These are phyloP conservation scores for Exserohilum rostratum DNA, from an alignment of 2,329 filamentous ascomycete species.

Conservation along the genomic window DNA sequence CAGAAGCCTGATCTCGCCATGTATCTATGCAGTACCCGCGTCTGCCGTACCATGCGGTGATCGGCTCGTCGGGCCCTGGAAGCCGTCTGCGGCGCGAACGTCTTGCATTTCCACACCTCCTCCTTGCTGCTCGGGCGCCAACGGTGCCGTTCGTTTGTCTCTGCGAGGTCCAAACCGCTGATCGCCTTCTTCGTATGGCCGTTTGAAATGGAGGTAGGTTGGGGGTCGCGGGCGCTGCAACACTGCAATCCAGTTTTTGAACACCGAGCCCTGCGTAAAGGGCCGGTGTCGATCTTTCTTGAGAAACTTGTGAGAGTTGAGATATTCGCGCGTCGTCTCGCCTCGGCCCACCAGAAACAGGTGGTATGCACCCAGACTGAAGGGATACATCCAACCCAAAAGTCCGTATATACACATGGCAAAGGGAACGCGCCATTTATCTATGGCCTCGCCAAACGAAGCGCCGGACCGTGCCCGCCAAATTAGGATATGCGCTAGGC, in stretches of 20 bases:
- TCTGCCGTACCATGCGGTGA: slow-evolving; percentile 21
- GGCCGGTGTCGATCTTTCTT: slow-evolving; percentile 91
- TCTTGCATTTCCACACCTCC: slow-evolving; percentile 74
- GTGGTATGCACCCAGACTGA: slow-evolving; percentile 85
- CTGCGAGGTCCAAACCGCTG: slow-evolving; percentile 74
- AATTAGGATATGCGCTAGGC: slow-evolving; percentile 78
- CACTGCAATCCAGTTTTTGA: slow-evolving; percentile 82
- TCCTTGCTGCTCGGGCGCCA: slow-evolving; percentile 59
- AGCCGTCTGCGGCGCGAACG: slow-evolving; percentile 35
- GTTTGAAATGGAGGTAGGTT: slow-evolving; percentile 88
- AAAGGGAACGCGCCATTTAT: slow-evolving; percentile 78
- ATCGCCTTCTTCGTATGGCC: slow-evolving; percentile 76
- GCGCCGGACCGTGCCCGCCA: slow-evolving; percentile 69
- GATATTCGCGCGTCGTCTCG: slow-evolving; percentile 94
- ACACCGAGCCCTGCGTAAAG: slow-evolving; percentile 77
- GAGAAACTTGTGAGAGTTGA: slow-evolving; percentile 93
- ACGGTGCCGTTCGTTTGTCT: slow-evolving; percentile 57
- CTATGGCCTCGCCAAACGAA: slow-evolving; percentile 71
- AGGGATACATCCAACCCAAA: slow-evolving; percentile 77
- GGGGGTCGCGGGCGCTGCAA: slow-evolving; percentile 83
- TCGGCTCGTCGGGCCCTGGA: slow-evolving; percentile 43
- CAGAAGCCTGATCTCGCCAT: not conserved
- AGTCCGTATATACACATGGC: slow-evolving; percentile 86
- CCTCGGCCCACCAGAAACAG: slow-evolving; percentile 87
- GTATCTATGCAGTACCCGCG: slow-evolving; percentile 18